Conservation (phyloP, 768 basidiomycete genomes). For the Amanita thiersii region DNA sequence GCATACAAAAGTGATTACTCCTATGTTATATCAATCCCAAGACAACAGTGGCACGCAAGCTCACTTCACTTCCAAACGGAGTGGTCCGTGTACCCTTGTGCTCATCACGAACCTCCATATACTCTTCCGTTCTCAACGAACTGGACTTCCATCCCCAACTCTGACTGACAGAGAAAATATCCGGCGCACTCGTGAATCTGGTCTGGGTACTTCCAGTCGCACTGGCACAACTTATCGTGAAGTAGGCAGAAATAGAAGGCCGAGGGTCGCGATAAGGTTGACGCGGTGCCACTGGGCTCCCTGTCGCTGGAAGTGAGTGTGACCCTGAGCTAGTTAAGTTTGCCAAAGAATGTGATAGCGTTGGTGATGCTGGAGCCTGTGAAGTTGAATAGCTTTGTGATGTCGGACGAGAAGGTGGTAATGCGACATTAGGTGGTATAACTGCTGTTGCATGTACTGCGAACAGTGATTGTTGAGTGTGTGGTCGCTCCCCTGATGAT, state of each 20-base stretch:
- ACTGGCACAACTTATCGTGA: conserved; percentile 75
- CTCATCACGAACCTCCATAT: conserved; percentile 32
- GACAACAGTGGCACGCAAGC: conserved; percentile 73
- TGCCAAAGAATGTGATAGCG: conserved; percentile 1
- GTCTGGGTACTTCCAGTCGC: conserved; percentile 78
- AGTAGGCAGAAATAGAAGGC: conserved; percentile 66
- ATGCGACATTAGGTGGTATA: conserved; percentile 13
- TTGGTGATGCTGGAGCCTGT: conserved; percentile 7
- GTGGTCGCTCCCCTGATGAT: not conserved
- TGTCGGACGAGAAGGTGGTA: conserved; percentile 13
- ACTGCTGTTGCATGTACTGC: conserved; percentile 12
- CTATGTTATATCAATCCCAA: conserved; percentile 44
- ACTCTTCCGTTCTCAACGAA: conserved; percentile 41
- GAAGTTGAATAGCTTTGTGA: conserved; percentile 2
- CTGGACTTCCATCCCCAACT: conserved; percentile 91
- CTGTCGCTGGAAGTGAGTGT: conserved; percentile 32
- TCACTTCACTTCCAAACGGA: conserved; percentile 37
- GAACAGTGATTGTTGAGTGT: conserved; percentile 8
- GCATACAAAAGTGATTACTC: not conserved
- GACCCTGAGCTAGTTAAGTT: conserved; percentile 7
- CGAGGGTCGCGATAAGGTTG: conserved; percentile 77
- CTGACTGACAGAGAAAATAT: conserved; percentile 76
- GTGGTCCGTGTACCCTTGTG: conserved; percentile 16
- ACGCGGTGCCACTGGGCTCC: conserved; percentile 37
- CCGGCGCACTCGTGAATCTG: conserved; percentile 79